Conservation (phyloP, 2,329 filamentous ascomycete genomes). For the Penicillium sp. region DNA sequence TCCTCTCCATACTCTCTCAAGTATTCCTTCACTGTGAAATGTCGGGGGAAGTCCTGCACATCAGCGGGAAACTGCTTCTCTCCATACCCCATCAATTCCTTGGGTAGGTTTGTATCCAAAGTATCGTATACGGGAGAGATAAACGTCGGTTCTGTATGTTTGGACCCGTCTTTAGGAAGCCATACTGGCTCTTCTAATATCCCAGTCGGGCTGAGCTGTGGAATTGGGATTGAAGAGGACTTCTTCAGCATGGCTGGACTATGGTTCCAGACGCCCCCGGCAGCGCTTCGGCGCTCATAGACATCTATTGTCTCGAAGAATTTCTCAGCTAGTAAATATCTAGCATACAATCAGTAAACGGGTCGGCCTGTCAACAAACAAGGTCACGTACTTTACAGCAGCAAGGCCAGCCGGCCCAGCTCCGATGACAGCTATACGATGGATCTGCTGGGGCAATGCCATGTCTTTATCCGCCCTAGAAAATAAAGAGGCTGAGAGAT, state of each 20-base stretch:
- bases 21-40: conserved; percentile 74
- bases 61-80: conserved; percentile 69
- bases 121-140: conserved; percentile 82
- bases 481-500: not conserved
- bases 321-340: conserved; percentile 74
- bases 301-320: conserved; percentile 72
- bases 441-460: conserved; percentile 31
- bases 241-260: conserved; percentile 56
- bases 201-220: conserved; percentile 68
- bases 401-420: conserved; percentile 80
- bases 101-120: conserved; percentile 86
- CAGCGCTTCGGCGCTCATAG: conserved; percentile 77
- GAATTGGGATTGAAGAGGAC: conserved; percentile 56
- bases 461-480: conserved; percentile 16
- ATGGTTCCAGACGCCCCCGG: conserved; percentile 89
- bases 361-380: not conserved
- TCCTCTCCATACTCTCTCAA: conserved; percentile 73
- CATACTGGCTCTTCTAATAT: conserved; percentile 68
- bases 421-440: conserved; percentile 74
- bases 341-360: conserved; percentile 36
- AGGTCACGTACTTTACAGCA: conserved; percentile 66
- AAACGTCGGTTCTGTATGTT: conserved; percentile 61
- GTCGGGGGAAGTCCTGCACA: conserved; percentile 74
- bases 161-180: conserved; percentile 34
- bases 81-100: conserved; percentile 78